Conservation (phyloP, 23 red algal genomes). For the Chondrus crispus region DNA sequence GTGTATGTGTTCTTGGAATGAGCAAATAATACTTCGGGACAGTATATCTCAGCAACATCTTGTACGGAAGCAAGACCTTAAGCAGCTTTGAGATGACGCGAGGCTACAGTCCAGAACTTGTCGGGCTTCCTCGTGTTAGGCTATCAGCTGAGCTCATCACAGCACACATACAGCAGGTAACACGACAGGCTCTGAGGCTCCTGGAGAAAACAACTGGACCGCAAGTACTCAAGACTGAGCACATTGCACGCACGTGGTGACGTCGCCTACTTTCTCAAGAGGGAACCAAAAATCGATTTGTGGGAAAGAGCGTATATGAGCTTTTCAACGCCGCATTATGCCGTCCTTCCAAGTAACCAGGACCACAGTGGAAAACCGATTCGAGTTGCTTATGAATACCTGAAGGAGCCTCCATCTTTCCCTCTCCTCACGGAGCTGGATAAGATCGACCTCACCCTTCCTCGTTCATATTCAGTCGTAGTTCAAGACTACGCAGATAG, state of each 20-base stretch:
- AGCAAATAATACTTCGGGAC: background rate
- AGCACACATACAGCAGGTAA: background rate
- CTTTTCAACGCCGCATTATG: background rate
- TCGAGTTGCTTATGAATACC: constrained; percentile 26
- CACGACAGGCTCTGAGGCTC: no score
- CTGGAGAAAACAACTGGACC: no score
- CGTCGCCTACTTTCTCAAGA: constrained; percentile 5
- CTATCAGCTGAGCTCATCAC: background rate
- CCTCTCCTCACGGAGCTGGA: constrained; percentile 15
- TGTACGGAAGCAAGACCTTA: background rate
- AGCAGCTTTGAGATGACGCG: background rate
- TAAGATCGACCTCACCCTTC: background rate
- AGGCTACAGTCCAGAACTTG: background rate
- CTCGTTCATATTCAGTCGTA: background rate
- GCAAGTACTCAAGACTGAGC: no score
- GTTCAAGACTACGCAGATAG: background rate
- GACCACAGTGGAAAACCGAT: background rate
- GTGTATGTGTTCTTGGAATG: background rate
- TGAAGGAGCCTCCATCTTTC: background rate
- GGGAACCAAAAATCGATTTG: constrained; percentile 6
- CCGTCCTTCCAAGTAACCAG: background rate
- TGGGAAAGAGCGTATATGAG: constrained; percentile 13
- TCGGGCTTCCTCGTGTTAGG: background rate
- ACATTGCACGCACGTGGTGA: no score
- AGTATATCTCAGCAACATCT: background rate